Percentiles rank a stretch among this genome's conserved stretches.
phyloP scores from a whole-genome alignment of 345 rosid species.

The Moricandia moricandioides region DNA sequence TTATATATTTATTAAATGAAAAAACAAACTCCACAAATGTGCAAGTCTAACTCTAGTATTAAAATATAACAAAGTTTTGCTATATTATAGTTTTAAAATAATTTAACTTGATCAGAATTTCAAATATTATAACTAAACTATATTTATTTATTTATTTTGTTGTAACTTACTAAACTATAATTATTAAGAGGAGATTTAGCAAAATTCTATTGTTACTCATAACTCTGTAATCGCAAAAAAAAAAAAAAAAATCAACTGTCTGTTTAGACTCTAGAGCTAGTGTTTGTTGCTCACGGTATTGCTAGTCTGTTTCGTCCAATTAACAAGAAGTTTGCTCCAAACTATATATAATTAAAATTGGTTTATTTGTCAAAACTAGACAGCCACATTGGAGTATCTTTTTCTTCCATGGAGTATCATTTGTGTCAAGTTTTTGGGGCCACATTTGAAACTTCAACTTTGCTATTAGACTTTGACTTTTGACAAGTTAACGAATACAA shows the following conservation, averaged over 20 bases:
- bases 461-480: neutral
- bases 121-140: neutral
- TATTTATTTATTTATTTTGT: too few relatives aligned
- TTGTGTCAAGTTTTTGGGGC: neutral
- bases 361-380: neutral
- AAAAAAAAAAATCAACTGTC: too few relatives aligned
- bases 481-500: neutral
- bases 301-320: neutral
- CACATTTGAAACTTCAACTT: neutral
- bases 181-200: neutral
- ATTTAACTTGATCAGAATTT: too few relatives aligned
- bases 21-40: too few relatives aligned
- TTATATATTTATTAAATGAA: too few relatives aligned
- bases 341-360: neutral
- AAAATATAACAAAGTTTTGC: too few relatives aligned
- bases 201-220: neutral
- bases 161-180: neutral
- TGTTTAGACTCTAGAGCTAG: too few relatives aligned
- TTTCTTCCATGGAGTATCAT: neutral
- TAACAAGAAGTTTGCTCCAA: neutral
- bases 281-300: neutral
- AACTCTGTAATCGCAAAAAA: neutral
- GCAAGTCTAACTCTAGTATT: too few relatives aligned
- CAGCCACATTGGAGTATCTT: neutral
- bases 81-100: too few relatives aligned